Conservation (phyloP, 2,329 filamentous ascomycete species). For the Pezicula radicicola region DNA sequence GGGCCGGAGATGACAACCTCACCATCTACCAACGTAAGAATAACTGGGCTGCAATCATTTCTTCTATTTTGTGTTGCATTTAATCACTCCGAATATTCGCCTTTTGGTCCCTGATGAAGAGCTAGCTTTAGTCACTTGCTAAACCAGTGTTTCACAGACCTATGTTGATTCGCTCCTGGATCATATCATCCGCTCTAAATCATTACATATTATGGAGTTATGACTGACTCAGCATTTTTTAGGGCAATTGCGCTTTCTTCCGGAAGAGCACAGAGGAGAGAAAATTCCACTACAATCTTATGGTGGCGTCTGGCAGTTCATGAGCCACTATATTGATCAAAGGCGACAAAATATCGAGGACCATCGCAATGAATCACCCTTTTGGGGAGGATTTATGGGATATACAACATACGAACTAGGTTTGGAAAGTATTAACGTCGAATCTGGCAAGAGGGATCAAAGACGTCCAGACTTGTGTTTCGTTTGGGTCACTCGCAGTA, state of each 20-base stretch:
- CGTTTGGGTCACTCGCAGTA: slow-evolving; percentile 59
- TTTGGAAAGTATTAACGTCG: slow-evolving; percentile 47
- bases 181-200: too few relatives aligned
- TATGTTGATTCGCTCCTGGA: too few relatives aligned
- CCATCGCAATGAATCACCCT: slow-evolving; percentile 40
- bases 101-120: too few relatives aligned
- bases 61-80: too few relatives aligned
- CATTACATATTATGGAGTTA: too few relatives aligned
- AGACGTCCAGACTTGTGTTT: slow-evolving; percentile 57
- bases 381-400: slow-evolving; percentile 69
- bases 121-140: too few relatives aligned
- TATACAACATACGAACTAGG: slow-evolving; percentile 69
- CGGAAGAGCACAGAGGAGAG: neutral
- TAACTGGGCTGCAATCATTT: neutral
- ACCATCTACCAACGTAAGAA: slow-evolving; percentile 6
- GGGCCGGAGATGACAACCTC: slow-evolving; percentile 39
- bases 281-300: slow-evolving; percentile 9
- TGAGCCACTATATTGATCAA: slow-evolving; percentile 34
- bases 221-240: too few relatives aligned
- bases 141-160: too few relatives aligned
- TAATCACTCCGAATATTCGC: too few relatives aligned
- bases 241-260: too few relatives aligned
- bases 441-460: slow-evolving; percentile 20
- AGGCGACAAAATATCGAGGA: slow-evolving; percentile 33
- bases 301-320: slow-evolving; percentile 28